Percentiles rank a stretch among this genome's conserved stretches.
These are phyloP conservation scores for Huntiella decipiens DNA, from an alignment of 2,329 filamentous ascomycete species.

Conservation along the genomic window DNA sequence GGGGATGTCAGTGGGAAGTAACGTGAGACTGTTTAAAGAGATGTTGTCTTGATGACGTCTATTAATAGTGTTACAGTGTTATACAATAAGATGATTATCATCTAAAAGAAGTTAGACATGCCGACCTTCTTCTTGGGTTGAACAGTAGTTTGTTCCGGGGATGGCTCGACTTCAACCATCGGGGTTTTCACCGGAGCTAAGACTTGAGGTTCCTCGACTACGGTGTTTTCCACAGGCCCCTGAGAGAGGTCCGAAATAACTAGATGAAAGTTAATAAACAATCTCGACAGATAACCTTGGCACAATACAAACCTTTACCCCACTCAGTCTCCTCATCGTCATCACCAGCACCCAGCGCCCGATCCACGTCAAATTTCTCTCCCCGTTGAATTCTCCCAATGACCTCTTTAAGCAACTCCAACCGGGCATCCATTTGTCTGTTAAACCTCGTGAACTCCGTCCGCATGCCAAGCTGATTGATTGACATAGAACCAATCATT, in stretches of 20 bases:
- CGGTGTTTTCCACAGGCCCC: constrained; percentile 19
- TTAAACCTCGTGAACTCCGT: constrained; percentile 55
- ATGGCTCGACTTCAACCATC: too few species aligned
- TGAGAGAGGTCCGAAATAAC: constrained; percentile 35
- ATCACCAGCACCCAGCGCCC: constrained; percentile 60
- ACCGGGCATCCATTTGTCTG: constrained; percentile 60
- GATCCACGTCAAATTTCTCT: constrained; percentile 71
- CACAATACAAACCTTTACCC: constrained; percentile 47
- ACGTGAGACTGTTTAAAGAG: constrained; percentile 32
- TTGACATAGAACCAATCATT: constrained; percentile 86
- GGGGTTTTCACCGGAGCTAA: too few species aligned
- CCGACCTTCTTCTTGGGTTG: constrained; percentile 12
- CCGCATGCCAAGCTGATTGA: constrained; percentile 70
- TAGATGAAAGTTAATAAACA: constrained; percentile 16
- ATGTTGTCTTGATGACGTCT: constrained; percentile 31
- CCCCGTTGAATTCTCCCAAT: constrained; percentile 50
- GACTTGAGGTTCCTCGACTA: constrained; percentile 18
- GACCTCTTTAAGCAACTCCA: constrained; percentile 57
- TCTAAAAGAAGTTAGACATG: constrained; percentile 33
- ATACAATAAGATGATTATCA: constrained; percentile 10
- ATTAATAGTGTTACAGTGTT: constrained; percentile 13
- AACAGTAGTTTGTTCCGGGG: constrained; percentile 3
- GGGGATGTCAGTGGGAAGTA: constrained; percentile 13
- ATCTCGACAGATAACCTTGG: background rate
- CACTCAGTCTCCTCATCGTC: constrained; percentile 60